These are phyloP conservation scores for Tuber magnatum DNA, from an alignment of 495 filamentous ascomycete genomes.

Conservation along the genomic window DNA sequence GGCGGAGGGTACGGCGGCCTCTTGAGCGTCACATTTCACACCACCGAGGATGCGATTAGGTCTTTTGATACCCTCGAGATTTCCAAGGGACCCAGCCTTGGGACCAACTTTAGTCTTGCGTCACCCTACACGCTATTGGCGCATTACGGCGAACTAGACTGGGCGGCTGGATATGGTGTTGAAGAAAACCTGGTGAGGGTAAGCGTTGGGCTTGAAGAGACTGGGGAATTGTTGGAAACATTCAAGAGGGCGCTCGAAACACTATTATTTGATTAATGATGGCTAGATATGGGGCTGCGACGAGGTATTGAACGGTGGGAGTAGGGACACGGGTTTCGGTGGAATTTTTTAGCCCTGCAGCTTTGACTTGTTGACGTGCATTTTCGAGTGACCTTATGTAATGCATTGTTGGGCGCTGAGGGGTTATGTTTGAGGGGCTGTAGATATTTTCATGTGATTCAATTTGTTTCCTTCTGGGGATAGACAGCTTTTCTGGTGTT, in stretches of 20 bases:
- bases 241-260: slow-evolving; percentile 48
- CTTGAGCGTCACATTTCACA: slow-evolving; percentile 71
- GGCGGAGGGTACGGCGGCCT: slow-evolving; percentile 86
- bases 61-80: slow-evolving; percentile 86
- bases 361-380: background rate
- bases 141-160: slow-evolving; percentile 86
- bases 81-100: slow-evolving; percentile 86
- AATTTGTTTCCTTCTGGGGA: background rate
- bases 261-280: background rate
- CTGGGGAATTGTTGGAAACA: slow-evolving; percentile 51
- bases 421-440: background rate
- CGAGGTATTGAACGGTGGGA: background rate
- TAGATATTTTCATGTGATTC: background rate
- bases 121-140: slow-evolving; percentile 87
- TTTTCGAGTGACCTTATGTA: background rate
- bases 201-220: slow-evolving; percentile 84
- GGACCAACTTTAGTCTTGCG: slow-evolving; percentile 89
- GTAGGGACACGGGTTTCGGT: background rate
- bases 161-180: slow-evolving; percentile 72
- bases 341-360: background rate
- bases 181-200: slow-evolving; percentile 71
- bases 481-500: background rate
- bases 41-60: slow-evolving; percentile 59
- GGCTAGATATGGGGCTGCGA: background rate
- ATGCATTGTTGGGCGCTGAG: background rate